These are phyloP conservation scores for Notholithocarpus densiflorus DNA, from an alignment of 306 rosid species.

Conservation along the genomic window DNA sequence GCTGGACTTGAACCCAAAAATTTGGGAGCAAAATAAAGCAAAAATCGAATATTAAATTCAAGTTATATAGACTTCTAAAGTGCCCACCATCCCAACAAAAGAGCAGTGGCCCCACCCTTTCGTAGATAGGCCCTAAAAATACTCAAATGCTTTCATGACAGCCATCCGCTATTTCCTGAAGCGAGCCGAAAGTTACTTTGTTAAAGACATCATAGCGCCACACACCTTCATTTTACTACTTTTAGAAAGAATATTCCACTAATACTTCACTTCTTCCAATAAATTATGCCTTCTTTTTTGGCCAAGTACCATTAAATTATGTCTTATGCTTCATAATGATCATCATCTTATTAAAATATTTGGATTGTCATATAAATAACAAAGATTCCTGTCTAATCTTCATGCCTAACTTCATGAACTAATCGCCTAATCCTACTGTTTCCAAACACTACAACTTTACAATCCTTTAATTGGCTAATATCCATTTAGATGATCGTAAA, in stretches of 20 bases:
- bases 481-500: background rate
- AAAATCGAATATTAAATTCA: too few species aligned
- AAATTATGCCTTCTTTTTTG: background rate
- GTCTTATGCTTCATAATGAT: background rate
- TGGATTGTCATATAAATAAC: background rate
- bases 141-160: background rate
- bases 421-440: background rate
- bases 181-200: background rate
- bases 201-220: conserved; percentile 22
- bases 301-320: background rate
- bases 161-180: conserved; percentile 1
- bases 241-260: conserved; percentile 19
- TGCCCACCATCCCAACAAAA: background rate
- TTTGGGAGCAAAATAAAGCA: background rate
- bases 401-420: background rate
- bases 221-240: conserved; percentile 4
- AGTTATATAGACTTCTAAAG: background rate
- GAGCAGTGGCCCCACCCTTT: background rate
- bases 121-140: background rate
- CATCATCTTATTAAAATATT: background rate
- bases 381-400: background rate
- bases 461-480: background rate
- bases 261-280: conserved; percentile 1
- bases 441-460: background rate
- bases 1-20: background rate